Conservation (phyloP, 1,139 yeast species). For the Protomyces macrosporus region DNA sequence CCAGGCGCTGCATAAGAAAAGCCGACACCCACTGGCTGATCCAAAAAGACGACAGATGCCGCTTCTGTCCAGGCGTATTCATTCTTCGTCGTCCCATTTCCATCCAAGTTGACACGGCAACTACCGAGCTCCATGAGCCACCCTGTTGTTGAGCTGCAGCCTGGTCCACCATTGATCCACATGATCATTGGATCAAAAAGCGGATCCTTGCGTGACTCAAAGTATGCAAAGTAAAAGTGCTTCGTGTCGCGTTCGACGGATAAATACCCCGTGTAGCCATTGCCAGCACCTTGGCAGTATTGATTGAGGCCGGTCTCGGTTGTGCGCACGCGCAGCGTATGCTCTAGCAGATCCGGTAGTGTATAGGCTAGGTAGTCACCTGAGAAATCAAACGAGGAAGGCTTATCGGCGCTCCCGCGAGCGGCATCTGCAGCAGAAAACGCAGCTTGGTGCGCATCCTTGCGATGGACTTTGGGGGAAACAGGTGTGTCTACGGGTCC, state of each 20-base stretch:
- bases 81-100: constrained; percentile 55
- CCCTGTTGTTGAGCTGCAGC: constrained; percentile 96
- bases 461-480: too few species aligned
- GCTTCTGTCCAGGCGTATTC: constrained; percentile 27
- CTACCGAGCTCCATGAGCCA: constrained; percentile 92
- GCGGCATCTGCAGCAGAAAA: too few species aligned
- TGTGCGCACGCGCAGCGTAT: not conserved
- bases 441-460: not conserved
- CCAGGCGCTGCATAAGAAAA: constrained; percentile 48
- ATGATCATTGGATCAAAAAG: constrained; percentile 73
- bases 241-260: constrained; percentile 77
- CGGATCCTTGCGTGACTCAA: constrained; percentile 87
- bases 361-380: not conserved
- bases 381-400: not conserved
- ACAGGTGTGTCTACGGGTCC: too few species aligned
- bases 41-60: constrained; percentile 44
- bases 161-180: constrained; percentile 85
- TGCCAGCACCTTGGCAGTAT: constrained; percentile 9
- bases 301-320: not conserved
- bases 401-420: too few species aligned
- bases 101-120: constrained; percentile 64
- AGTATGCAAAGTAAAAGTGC: constrained; percentile 79
- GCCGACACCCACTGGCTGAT: constrained; percentile 95
- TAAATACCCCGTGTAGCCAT: constrained; percentile 67
- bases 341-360: not conserved